These are phyloP conservation scores for Cyanidiococcus yangmingshanensis DNA, from an alignment of 23 red algal genomes.

Conservation along the genomic window DNA sequence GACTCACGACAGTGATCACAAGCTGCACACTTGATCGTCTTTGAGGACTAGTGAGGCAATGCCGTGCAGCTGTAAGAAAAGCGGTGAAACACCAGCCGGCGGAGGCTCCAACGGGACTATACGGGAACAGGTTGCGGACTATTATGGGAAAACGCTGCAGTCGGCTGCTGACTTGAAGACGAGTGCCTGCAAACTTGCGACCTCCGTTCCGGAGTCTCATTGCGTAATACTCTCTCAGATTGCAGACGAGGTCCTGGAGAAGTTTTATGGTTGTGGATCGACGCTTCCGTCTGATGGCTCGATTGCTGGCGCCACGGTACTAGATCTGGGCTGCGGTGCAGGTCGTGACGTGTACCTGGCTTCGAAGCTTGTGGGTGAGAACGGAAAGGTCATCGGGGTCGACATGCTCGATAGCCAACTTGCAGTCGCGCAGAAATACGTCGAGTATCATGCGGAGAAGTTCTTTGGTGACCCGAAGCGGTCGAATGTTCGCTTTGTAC, in stretches of 20 bases:
- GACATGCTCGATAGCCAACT: conserved; percentile 39
- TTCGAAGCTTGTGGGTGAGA: conserved; percentile 25
- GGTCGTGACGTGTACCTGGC: conserved; percentile 36
- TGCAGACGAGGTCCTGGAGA: conserved; percentile 34
- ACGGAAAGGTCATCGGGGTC: conserved; percentile 31
- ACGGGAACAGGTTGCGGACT: conserved; percentile 31
- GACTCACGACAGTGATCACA: too few species aligned
- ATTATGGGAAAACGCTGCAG: conserved; percentile 29
- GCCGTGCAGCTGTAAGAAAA: neutral
- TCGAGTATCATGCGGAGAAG: conserved; percentile 18
- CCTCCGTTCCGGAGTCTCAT: neutral
- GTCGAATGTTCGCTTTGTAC: conserved; percentile 30
- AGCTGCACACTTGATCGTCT: too few species aligned
- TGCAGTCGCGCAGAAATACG: conserved; percentile 29
- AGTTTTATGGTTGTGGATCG: conserved; percentile 47
- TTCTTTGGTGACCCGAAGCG: conserved; percentile 7
- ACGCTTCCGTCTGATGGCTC: conserved; percentile 11
- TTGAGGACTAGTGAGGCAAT: too few species aligned
- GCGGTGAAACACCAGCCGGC: neutral
- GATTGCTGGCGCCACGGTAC: conserved; percentile 9
- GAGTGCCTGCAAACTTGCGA: conserved; percentile 22
- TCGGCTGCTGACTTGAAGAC: conserved; percentile 35
- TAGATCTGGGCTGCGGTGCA: conserved; percentile 47
- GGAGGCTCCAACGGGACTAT: neutral
- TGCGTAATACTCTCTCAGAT: conserved; percentile 8